Evolutionary conservation across 2,329 filamentous ascomycete species (phyloP).

Genomic region (Metarhizium humberi): DNA sequence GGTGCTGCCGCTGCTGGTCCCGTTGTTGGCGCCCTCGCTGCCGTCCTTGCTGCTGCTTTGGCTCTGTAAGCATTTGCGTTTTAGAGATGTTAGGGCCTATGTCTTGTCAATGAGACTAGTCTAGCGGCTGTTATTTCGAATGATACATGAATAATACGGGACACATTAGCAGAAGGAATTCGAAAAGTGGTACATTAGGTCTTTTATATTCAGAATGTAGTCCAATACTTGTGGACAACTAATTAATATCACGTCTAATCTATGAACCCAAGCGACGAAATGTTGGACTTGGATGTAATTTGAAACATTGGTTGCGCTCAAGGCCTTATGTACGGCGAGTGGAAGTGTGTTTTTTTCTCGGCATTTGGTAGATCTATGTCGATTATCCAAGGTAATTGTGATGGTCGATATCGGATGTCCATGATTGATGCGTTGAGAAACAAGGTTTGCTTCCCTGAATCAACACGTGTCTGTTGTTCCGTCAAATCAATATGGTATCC

Average conservation of each 20-base stretch:
- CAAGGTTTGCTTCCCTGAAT: slow-evolving; percentile 38
- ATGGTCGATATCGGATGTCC: slow-evolving; percentile 27
- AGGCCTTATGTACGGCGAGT: neutral
- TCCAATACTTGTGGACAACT: slow-evolving; percentile 4
- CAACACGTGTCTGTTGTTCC: slow-evolving; percentile 19
- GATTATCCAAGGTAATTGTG: slow-evolving; percentile 44
- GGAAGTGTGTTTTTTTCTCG: neutral
- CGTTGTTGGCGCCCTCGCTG: slow-evolving; percentile 19
- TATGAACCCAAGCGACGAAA: neutral
- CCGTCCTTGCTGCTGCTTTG: slow-evolving; percentile 20
- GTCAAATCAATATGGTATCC: slow-evolving; percentile 29
- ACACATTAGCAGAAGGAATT: neutral
- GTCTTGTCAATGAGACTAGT: neutral
- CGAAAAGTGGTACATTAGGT: neutral
- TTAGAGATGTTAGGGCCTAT: neutral
- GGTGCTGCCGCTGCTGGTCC: slow-evolving; percentile 4
- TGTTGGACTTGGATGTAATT: too few relatives aligned
- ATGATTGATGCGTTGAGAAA: slow-evolving; percentile 53
- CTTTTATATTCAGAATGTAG: neutral
- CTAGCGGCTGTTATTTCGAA: neutral
- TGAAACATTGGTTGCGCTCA: too few relatives aligned
- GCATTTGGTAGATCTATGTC: slow-evolving; percentile 32
- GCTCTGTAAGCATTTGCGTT: slow-evolving; percentile 19
- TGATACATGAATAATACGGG: slow-evolving; percentile 1
- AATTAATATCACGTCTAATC: slow-evolving; percentile 1